These are phyloP conservation scores for Cyclotella sp. DNA, from an alignment of 108 stramenopile species.

Conservation along the genomic window DNA sequence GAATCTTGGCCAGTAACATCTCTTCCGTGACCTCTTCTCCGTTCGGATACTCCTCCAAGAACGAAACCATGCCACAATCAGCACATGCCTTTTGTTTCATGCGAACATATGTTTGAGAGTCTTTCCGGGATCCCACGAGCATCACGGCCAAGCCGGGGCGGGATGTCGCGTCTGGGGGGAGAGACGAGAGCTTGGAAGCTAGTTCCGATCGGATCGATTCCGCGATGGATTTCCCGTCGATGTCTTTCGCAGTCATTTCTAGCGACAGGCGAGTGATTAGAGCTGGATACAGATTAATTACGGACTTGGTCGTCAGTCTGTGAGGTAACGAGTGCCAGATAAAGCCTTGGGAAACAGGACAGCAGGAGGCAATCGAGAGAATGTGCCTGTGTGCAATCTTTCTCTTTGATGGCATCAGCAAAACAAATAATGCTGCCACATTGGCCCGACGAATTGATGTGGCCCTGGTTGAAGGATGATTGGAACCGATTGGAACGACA, in stretches of 20 bases:
- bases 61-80: conserved; percentile 82
- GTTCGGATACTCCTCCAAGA: conserved; percentile 79
- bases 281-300: neutral
- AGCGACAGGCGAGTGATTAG: neutral
- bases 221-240: conserved; percentile 88
- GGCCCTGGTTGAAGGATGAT: no score
- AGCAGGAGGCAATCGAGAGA: no score
- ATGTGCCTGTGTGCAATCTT: no score
- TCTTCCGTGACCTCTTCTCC: conserved; percentile 80
- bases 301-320: no score
- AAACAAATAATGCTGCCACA: no score
- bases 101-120: conserved; percentile 96
- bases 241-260: conserved; percentile 46
- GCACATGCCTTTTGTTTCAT: conserved; percentile 98
- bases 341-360: no score
- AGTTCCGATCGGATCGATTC: conserved; percentile 73
- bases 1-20: conserved; percentile 74
- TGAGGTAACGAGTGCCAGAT: no score
- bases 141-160: conserved; percentile 94
- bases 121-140: conserved; percentile 88
- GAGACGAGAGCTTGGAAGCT: conserved; percentile 46
- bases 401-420: no score
- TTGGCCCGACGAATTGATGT: no score
- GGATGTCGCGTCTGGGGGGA: conserved; percentile 16
- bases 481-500: no score